Evolutionary conservation across 2,329 filamentous ascomycete species (phyloP).

Genomic region (Fonsecaea pedrosoi): DNA sequence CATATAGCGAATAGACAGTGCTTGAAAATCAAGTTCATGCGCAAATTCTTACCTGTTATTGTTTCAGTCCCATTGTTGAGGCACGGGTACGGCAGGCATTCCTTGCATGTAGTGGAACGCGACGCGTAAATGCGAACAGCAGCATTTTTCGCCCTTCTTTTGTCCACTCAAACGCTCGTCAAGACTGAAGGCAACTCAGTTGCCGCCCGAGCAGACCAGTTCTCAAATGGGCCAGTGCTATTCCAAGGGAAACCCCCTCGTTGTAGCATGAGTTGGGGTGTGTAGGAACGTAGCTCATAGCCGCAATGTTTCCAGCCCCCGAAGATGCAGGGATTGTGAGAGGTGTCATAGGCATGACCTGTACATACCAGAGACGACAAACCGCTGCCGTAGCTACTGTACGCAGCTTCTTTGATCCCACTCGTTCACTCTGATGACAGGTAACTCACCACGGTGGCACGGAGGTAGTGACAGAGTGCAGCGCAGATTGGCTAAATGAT

Average conservation of each 20-base stretch:
- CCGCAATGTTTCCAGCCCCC: neutral
- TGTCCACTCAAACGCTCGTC: neutral
- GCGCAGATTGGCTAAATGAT: neutral
- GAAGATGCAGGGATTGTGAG: neutral
- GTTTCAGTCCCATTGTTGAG: slow-evolving; percentile 5
- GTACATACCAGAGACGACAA: neutral
- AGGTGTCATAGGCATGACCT: neutral
- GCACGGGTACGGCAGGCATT: slow-evolving; percentile 1
- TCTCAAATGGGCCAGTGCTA: neutral
- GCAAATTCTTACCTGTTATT: slow-evolving; percentile 7
- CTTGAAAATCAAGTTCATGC: neutral
- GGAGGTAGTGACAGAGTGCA: neutral
- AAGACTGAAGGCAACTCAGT: neutral
- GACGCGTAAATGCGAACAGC: neutral
- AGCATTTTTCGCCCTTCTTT: neutral
- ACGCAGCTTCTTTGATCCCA: neutral
- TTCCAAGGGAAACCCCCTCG: neutral
- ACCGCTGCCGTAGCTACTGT: neutral
- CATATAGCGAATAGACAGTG: neutral
- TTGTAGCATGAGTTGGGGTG: neutral
- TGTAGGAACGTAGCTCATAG: neutral
- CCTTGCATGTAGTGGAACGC: slow-evolving; percentile 4
- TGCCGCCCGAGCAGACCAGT: neutral
- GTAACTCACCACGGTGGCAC: neutral
- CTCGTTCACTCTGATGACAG: neutral